Evolutionary conservation across 495 filamentous ascomycete species (phyloP), one percentile per base, ranked within the genome.

Genomic region (Neurospora terricola): DNA sequence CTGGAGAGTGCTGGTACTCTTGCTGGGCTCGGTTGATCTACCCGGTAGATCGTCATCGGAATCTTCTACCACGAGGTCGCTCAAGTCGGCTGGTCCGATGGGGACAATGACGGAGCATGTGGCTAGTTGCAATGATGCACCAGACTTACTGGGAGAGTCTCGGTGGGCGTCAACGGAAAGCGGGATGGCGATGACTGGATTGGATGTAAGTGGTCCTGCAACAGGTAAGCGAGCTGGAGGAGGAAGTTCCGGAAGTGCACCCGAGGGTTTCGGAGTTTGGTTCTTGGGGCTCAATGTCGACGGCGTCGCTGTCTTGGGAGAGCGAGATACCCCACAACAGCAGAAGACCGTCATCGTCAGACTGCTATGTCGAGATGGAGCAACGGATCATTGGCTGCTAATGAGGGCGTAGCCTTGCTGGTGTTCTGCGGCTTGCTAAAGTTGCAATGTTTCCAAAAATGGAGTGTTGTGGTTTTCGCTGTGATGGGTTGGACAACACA

Each of bases 61-160:
- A 69, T 86, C 84, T 14, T 86, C 83, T 34, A 82, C 79, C 0
- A 84, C 81, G 34, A 85, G 73, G 45, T 78, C 68, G 18, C 76
- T 77, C 5, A 81, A 74, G 36, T 76, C 76, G n/a, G 75, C 73
- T 9, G 73, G 73, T 2, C 78, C 76, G 16, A 75, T 59, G 1
- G 78, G 72, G 12, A 70, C 72, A 12, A 75, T 73, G 6, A 62
- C 66, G 5, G 71, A 59, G 0, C 72, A 72, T 18, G 70, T 45
- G 2, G 74, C 70, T 4, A 72, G 59, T 5, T 69, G 71, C 5
- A 74, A 43, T 18, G 78, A 75, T 12, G 73, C 40, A n/a, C 70
- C 71, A 0, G 77, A 74, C 8, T 71, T 71, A 18, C 45, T 66
- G 0, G 76, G 73, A 1, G 72, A 70, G 54, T 66, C 54, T 34